A percentile compares a stretch with the other conserved stretches of the same genome.
Conservation (phyloP, 345 rosid species). For the Arabidopsis suecica region DNA sequence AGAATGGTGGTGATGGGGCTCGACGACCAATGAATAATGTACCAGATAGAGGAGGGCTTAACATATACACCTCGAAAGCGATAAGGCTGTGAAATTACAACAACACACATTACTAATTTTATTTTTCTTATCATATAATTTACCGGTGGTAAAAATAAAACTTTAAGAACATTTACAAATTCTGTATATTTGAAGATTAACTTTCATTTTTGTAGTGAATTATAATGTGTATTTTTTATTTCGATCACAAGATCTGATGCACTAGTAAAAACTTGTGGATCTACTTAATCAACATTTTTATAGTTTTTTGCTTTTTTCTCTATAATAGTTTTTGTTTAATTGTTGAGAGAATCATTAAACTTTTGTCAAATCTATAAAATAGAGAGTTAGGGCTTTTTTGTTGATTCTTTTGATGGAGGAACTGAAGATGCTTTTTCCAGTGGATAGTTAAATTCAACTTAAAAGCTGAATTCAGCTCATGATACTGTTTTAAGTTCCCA, state of each 20-base stretch:
- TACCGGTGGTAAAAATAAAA: no score
- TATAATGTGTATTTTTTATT: not conserved
- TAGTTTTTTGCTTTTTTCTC: not conserved
- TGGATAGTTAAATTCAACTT: slow-evolving; percentile 22
- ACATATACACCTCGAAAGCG: slow-evolving; percentile 49
- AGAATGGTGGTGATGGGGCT: slow-evolving; percentile 63
- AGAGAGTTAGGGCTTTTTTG: slow-evolving; percentile 4
- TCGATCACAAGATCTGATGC: not conserved
- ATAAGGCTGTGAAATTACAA: slow-evolving; percentile 40
- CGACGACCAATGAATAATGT: slow-evolving; percentile 51
- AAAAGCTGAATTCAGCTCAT: slow-evolving; percentile 34
- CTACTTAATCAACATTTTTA: not conserved
- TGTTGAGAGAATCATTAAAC: slow-evolving; percentile 23
- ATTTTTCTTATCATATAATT: not conserved
- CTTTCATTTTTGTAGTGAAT: not conserved
- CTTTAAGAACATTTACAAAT: no score
- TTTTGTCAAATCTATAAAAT: slow-evolving; percentile 28
- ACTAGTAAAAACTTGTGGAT: not conserved
- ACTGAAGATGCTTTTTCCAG: slow-evolving; percentile 39
- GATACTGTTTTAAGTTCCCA: slow-evolving; percentile 37
- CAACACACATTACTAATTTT: not conserved
- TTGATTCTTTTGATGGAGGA: slow-evolving; percentile 40
- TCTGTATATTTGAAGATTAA: not conserved
- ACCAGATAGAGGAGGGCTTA: slow-evolving; percentile 13
- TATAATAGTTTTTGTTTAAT: not conserved